Percentiles rank a stretch among this genome's conserved stretches.
phyloP scores from a whole-genome alignment of 129 eudicot species.

The Dittrichia graveolens region DNA sequence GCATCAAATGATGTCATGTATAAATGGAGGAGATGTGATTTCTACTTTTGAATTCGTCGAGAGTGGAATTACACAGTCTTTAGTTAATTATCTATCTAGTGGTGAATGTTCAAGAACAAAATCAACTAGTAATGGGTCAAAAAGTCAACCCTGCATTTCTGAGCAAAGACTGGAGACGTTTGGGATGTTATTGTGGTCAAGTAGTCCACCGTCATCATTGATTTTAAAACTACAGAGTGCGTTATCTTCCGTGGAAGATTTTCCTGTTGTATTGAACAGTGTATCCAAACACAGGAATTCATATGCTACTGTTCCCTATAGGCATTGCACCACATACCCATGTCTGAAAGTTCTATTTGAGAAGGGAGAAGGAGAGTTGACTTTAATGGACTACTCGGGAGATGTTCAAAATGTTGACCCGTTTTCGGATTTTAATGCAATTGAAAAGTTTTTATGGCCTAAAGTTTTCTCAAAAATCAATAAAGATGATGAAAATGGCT shows the following conservation, averaged over 20 bases:
- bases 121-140: constrained; percentile 1
- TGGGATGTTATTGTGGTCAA: constrained; percentile 27
- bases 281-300: constrained; percentile 53
- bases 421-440: constrained; percentile 61
- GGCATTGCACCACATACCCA: constrained; percentile 57
- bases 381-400: constrained; percentile 53
- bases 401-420: constrained; percentile 80
- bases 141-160: constrained; percentile 27
- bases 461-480: constrained; percentile 45
- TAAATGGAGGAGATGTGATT: constrained; percentile 66
- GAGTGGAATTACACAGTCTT: constrained; percentile 76
- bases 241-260: constrained; percentile 75
- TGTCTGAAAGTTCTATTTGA: constrained; percentile 72
- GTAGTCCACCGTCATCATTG: constrained; percentile 44
- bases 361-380: constrained; percentile 62
- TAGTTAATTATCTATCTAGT: constrained; percentile 51
- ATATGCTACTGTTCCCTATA: constrained; percentile 74
- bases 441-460: constrained; percentile 64
- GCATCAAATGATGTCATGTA: constrained; percentile 62
- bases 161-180: constrained; percentile 55
- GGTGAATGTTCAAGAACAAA: constrained; percentile 41
- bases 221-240: constrained; percentile 69
- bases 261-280: constrained; percentile 59
- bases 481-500: constrained; percentile 36
- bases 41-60: constrained; percentile 92